Base-by-base conservation (phyloP, 805 yeast species). In the Yarrowia bubula region DNA sequence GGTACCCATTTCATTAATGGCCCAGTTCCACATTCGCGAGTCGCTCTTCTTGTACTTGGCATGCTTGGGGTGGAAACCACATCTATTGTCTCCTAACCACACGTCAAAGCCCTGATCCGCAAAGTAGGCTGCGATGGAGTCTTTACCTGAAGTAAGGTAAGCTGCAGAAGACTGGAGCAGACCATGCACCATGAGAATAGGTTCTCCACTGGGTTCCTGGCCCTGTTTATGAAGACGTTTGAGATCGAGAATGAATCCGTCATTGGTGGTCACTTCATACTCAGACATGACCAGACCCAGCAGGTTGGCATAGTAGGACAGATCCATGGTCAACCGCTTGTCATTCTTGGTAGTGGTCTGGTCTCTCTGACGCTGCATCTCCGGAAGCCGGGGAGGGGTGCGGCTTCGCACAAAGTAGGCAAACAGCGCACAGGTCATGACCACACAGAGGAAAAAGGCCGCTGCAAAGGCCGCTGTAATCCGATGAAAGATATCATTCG, bases 71-170 rank as follows among this genome's bases (percentile, higher is more conserved):
- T 83, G 79, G 72, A 92, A 89, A 6, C 97, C 96, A 69, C 97
- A 88, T 68, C 99, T 77, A 72, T 92, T 92, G 72, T 92, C 90
- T 0, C 97, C 97, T 64, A 92, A 74, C 97, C 97, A 92, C 8
- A 92, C 91, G 70, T 92, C 97, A 71, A 81, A 90, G 0, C 95
- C 92, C 31, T 78, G 75, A 37, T 78, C 76, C 58, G 80, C 79
- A 72, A 79, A 81, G 73, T 80, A 84, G 69, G 77, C 69, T 0
- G 93, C 95, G 47, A 95, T 75, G 10, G 96, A 88, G 66, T 88
- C 84, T 65, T 81, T 80, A 0, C 98, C 99, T n/a, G 89, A 78
- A 0, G 96, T 87, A 33, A 93, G 81, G 74, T 83, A 93, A 0
- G 97, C 88, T 0, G 92, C 97, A 0, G 93, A 85, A 22, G 96